phyloP scores from a whole-genome alignment of 2,329 filamentous ascomycete species.

The Huntiella savannae region DNA sequence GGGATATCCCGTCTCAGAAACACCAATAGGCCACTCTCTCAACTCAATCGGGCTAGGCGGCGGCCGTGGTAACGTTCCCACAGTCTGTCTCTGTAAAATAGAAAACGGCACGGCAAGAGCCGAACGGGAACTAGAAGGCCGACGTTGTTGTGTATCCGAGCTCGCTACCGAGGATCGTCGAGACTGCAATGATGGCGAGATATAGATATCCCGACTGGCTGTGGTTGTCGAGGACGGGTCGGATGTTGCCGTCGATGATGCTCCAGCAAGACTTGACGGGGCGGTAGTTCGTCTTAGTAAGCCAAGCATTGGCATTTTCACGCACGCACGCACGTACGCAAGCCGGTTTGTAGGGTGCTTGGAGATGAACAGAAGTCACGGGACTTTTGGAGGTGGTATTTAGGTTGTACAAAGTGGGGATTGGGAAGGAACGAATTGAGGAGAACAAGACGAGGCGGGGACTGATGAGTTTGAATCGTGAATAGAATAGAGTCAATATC shows the following conservation, averaged over 20 bases:
- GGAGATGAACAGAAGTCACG: not conserved
- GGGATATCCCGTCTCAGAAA: too few relatives aligned
- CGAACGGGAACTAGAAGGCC: not conserved
- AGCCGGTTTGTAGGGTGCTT: not conserved
- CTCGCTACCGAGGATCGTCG: not conserved
- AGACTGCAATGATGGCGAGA: too few relatives aligned
- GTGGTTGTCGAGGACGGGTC: not conserved
- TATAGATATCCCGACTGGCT: not conserved
- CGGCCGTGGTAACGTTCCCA: not conserved
- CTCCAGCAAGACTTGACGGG: not conserved
- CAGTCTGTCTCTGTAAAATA: not conserved
- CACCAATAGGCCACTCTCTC: not conserved
- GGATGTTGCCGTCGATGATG: not conserved
- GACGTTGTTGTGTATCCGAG: not conserved
- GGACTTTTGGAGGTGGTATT: not conserved
- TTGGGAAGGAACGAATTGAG: not conserved
- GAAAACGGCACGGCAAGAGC: not conserved
- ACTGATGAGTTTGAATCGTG: not conserved
- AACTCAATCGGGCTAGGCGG: constrained; percentile 3
- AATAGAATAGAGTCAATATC: not conserved
- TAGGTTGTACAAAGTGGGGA: not conserved
- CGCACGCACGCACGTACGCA: too few relatives aligned
- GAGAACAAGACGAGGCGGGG: not conserved
- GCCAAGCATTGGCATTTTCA: constrained; percentile 2
- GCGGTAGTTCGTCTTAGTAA: constrained; percentile 5